Base-by-base conservation (phyloP, 805 yeast genomes). In the Barnettozyma californica region DNA sequence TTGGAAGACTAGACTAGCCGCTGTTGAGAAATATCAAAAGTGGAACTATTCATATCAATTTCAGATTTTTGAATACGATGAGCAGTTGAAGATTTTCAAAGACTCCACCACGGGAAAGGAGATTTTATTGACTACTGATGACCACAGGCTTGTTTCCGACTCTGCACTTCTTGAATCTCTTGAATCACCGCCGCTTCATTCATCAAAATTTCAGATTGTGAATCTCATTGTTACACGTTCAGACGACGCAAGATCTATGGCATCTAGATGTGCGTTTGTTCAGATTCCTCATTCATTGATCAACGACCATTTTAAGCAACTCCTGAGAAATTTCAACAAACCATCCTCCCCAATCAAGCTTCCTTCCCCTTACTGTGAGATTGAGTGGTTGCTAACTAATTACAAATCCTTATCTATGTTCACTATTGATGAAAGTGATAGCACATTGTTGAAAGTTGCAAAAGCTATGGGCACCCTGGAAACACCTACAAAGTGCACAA, bases 381-480 rank as follows among this genome's bases (percentile, higher is more conserved):
- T 47, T 7, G 29, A 38, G 19, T 33, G 16, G 19, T 13, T 39
- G 6, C 37, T 39, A 11, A 33, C 9, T 7, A 39, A 31, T 23
- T 20, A 14, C 11, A 47, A 34, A 39, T 37, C 50, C 13, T 34
- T 47, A 27, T 21, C 46, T 2, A 13, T 47, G 11, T 38, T 47
- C 36, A 38, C 23, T 8, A 23, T 38, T 16, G 39, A 43, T 20
- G 26, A 13, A 26, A 29, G 26, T 44, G 41, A 23, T 16, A 11
- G n/a, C 13, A 19, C 26, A 7, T 11, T 47, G 19, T 26, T 47
- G 25, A 43, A 43, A 14, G 34, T 43, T 13, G 46, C 50, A 9
- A 38, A 43, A 19, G 43, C 38, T 4, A 10, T 47, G 34, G 33
- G 29, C n/a, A 2, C 20, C 7, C 31, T 43, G 18, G 50, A 47